These are phyloP conservation scores for Andrographis paniculata DNA, from an alignment of 305 asterid species.

Conservation along the genomic window DNA sequence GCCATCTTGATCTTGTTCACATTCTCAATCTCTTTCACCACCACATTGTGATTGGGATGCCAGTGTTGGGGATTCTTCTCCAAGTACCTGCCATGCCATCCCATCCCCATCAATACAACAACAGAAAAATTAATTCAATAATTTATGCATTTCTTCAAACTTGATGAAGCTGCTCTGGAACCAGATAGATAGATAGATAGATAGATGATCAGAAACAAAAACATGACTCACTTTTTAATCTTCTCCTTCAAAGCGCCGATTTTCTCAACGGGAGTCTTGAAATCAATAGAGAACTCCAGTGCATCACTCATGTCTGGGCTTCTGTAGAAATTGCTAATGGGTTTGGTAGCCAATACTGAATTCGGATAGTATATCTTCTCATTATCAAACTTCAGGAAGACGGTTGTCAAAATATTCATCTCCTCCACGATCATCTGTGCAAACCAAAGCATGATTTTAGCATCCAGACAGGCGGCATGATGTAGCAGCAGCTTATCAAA, in stretches of 20 bases:
- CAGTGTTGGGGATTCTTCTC: constrained; percentile 49
- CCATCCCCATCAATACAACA: no score
- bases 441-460: constrained; percentile 2
- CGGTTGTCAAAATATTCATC: constrained; percentile 72
- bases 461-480: not conserved
- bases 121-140: no score
- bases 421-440: constrained; percentile 70
- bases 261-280: constrained; percentile 67
- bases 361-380: constrained; percentile 67
- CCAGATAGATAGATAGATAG: no score
- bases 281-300: constrained; percentile 64
- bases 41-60: constrained; percentile 78
- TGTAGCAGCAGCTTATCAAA: not conserved
- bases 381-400: constrained; percentile 58
- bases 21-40: constrained; percentile 73
- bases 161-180: no score
- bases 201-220: no score
- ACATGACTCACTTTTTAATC: constrained; percentile 43
- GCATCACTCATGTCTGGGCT: constrained; percentile 88
- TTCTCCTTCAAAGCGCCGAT: constrained; percentile 61
- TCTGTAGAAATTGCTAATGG: constrained; percentile 75
- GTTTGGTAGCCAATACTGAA: constrained; percentile 66
- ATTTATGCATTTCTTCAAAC: no score
- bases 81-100: constrained; percentile 34
- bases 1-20: constrained; percentile 83